Base-by-base conservation (phyloP, 345 rosid genomes). In the Microthlaspi erraticum region DNA sequence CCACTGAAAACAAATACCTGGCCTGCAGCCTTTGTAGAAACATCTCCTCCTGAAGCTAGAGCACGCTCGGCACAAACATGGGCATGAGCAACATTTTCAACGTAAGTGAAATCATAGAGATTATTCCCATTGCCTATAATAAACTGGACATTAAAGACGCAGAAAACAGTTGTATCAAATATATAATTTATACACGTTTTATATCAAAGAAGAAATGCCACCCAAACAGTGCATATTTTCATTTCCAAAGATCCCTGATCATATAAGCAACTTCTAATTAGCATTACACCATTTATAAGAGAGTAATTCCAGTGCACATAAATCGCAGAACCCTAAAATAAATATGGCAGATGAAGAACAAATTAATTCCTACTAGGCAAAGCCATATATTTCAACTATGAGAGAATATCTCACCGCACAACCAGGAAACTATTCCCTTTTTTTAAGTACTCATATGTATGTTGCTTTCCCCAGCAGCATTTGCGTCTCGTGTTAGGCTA, bases 41-140 rank as follows among this genome's bases (percentile, higher is more conserved):
- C 84, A 53, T 82, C 83, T 70, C 81, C 87, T 68, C 80, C 88
- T 3, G 97, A 86, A 55, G 98, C 90, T 74, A 93, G 83, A 84
- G 98, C 89, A 78, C 88, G 79, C 78, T 93, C 98, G 77, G 97
- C 97, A 75, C 98, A 89, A 62, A 89, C 74, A 81, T 91, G 97
- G 57, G 94, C 92, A 79, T 91, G 97, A 52, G 94, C 97, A 79
- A 91, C 97, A 82, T 93, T 93, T 79, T 87, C 97, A 55, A 89
- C 98, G 64, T 84, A 91, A 45, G 97, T 91, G 79, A 91, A 89
- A 77, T 91, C 98, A 23, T 83, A 86, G 34, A 83, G 23, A 43
- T 93, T 93, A 64, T 81, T 86, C 56, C 98, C 98, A 32, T 93
- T 89, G 59, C 98, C 98, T 58, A 93, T 86, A 49, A 93, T 87